Percentiles rank a stretch among this genome's conserved stretches.
These are phyloP conservation scores for Claviceps capensis DNA, from an alignment of 2,329 filamentous ascomycete species.

Conservation along the genomic window DNA sequence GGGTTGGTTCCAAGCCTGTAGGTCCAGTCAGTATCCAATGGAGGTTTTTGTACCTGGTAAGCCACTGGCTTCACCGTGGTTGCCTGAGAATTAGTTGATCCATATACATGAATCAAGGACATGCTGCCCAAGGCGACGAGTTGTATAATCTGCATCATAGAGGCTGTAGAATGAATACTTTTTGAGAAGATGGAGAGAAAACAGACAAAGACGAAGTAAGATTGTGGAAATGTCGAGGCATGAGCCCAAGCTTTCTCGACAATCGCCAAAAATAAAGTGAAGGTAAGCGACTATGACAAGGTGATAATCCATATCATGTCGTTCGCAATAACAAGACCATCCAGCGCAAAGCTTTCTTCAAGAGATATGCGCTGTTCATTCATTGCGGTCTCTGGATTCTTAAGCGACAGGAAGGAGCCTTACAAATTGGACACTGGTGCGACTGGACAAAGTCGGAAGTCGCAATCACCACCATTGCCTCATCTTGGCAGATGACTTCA, in stretches of 20 bases:
- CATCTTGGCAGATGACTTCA: neutral
- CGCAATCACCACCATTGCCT: neutral
- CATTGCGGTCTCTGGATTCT: neutral
- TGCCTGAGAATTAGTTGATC: neutral
- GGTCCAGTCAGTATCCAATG: slow-evolving; percentile 39
- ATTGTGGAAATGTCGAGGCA: neutral
- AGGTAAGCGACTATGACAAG: neutral
- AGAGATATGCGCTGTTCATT: neutral
- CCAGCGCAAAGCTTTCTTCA: neutral
- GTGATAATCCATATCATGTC: neutral
- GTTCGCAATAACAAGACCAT: neutral
- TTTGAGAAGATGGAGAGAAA: neutral
- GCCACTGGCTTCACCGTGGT: slow-evolving; percentile 8
- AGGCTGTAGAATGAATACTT: too few species aligned
- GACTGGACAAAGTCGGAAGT: neutral
- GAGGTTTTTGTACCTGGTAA: slow-evolving; percentile 25
- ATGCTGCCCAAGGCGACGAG: neutral
- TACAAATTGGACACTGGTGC: neutral
- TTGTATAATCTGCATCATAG: slow-evolving; percentile 2
- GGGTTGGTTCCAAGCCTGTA: slow-evolving; percentile 35
- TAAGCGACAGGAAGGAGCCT: neutral
- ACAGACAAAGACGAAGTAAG: neutral
- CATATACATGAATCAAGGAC: neutral
- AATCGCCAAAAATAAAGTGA: neutral
- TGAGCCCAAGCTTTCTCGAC: neutral